Percentiles rank a stretch among this genome's conserved stretches.
Conservation (phyloP, 2,329 filamentous ascomycete species). For the Penicillium sp. region DNA sequence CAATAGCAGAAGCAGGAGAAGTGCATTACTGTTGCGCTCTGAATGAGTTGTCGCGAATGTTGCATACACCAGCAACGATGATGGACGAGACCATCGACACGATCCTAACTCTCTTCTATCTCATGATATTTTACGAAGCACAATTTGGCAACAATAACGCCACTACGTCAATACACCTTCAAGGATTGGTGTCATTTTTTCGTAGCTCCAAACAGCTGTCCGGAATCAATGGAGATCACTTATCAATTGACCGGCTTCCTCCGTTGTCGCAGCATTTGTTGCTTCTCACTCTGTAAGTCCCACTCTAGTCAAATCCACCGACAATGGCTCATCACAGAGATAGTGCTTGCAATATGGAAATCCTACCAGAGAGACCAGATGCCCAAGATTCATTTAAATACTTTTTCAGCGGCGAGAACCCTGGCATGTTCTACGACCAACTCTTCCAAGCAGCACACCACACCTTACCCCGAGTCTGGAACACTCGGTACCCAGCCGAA, state of each 20-base stretch:
- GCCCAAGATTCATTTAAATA: background rate
- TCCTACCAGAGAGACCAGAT: background rate
- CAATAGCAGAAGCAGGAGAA: background rate
- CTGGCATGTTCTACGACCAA: background rate
- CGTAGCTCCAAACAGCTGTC: background rate
- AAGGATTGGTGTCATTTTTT: background rate
- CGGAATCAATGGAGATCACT: background rate
- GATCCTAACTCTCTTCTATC: background rate
- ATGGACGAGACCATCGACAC: background rate
- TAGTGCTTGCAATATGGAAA: background rate
- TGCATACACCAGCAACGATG: background rate
- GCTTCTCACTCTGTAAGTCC: background rate
- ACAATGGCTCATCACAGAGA: background rate
- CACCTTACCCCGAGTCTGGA: background rate
- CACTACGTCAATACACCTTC: background rate
- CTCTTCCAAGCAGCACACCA: background rate
- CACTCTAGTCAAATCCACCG: background rate
- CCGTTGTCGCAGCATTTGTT: background rate
- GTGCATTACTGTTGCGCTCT: background rate
- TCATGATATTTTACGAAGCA: background rate
- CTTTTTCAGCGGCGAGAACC: background rate
- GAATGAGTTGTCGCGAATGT: background rate
- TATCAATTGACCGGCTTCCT: background rate
- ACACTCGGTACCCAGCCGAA: background rate
- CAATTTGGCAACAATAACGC: background rate